Evolutionary conservation across 495 filamentous ascomycete genomes (phyloP).

Genomic region (Penicillium silybi): DNA sequence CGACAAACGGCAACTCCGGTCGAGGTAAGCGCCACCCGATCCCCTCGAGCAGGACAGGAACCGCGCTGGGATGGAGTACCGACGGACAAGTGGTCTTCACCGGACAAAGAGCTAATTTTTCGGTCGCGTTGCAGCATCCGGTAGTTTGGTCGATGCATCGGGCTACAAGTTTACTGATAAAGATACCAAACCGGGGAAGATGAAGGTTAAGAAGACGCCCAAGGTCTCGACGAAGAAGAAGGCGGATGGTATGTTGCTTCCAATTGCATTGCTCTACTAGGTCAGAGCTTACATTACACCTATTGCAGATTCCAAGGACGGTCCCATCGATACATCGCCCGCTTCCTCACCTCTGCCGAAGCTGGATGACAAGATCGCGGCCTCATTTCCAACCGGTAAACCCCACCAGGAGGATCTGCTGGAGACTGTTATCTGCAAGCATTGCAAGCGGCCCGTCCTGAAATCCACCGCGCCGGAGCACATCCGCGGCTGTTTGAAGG

Average conservation of each 20-base stretch:
- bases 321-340: slow-evolving; percentile 30
- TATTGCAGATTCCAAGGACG: slow-evolving; percentile 24
- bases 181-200: slow-evolving; percentile 57
- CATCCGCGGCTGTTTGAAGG: slow-evolving; percentile 63
- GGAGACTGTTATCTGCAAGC: slow-evolving; percentile 71
- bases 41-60: slow-evolving; percentile 3
- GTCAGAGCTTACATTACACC: neutral
- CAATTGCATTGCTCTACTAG: neutral
- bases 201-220: slow-evolving; percentile 66
- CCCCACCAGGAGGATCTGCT: slow-evolving; percentile 63
- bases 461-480: slow-evolving; percentile 60
- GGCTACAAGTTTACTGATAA: slow-evolving; percentile 55
- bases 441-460: slow-evolving; percentile 72
- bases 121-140: slow-evolving; percentile 19
- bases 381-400: slow-evolving; percentile 68
- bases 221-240: slow-evolving; percentile 50
- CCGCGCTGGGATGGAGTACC: slow-evolving; percentile 1
- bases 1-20: slow-evolving; percentile 36
- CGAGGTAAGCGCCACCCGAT: slow-evolving; percentile 27
- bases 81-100: neutral
- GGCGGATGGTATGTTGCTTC: slow-evolving; percentile 44
- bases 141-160: slow-evolving; percentile 46
- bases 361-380: slow-evolving; percentile 62
- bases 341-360: slow-evolving; percentile 62
- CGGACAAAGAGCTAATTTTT: slow-evolving; percentile 16